Conservation (phyloP, 1,139 yeast genomes). For the Zygosaccharomyces pseudobailii region DNA sequence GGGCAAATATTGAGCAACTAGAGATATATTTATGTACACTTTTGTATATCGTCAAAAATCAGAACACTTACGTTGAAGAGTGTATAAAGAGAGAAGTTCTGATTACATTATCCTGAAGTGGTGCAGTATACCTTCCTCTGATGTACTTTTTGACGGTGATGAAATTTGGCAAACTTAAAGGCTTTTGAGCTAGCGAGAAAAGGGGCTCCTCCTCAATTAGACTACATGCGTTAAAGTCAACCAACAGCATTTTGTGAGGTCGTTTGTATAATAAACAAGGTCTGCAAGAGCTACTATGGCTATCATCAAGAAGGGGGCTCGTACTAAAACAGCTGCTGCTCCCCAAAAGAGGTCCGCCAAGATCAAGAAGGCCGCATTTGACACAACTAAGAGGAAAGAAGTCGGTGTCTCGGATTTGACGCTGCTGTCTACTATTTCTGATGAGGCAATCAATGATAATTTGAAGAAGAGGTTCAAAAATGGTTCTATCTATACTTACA, state of each 20-base stretch:
- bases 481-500: slow-evolving; percentile 83
- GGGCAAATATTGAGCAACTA: slow-evolving; percentile 33
- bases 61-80: too few species aligned
- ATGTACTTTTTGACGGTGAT: not conserved
- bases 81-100: too few species aligned
- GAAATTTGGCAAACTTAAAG: not conserved
- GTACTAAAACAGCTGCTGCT: slow-evolving; percentile 52
- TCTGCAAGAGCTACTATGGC: slow-evolving; percentile 45
- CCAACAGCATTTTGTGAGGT: not conserved
- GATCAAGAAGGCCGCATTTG: slow-evolving; percentile 90
- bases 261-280: not conserved
- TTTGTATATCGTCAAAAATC: not conserved
- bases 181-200: not conserved
- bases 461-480: slow-evolving; percentile 84
- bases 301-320: slow-evolving; percentile 69
- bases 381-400: slow-evolving; percentile 82
- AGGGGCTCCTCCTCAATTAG: not conserved
- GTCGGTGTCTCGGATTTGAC: slow-evolving; percentile 97
- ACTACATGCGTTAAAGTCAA: not conserved
- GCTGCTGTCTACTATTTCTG: slow-evolving; percentile 78
- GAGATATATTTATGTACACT: not conserved
- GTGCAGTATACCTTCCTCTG: not conserved
- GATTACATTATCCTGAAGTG: too few species aligned
- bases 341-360: slow-evolving; percentile 48
- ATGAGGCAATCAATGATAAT: slow-evolving; percentile 90